Evolutionary conservation across 2,329 filamentous ascomycete species (phyloP).

Genomic region (Hypoxylon sp.): DNA sequence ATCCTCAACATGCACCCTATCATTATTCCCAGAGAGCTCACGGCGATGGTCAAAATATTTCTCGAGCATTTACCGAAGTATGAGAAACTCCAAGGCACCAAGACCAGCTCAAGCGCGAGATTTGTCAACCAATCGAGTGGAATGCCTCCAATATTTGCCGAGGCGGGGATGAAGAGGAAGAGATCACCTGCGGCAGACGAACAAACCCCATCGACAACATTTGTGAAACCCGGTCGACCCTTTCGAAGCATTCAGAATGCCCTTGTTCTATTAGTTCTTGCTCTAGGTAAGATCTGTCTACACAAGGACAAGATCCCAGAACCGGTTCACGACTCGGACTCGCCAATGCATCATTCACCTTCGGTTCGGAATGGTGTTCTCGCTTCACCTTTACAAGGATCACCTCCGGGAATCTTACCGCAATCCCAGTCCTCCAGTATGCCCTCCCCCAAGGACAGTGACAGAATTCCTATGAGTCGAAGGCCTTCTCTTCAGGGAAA

Average conservation of each 20-base stretch:
- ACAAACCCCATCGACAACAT: conserved; percentile 50
- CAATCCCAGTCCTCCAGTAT: conserved; percentile 66
- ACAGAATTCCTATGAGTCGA: conserved; percentile 62
- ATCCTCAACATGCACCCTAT: conserved; percentile 77
- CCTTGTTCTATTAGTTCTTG: conserved; percentile 84
- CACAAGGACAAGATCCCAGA: conserved; percentile 69
- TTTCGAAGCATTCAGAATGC: conserved; percentile 82
- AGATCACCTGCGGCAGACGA: conserved; percentile 62
- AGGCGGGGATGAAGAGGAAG: conserved; percentile 67
- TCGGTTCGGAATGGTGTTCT: conserved; percentile 66
- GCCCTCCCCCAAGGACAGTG: conserved; percentile 67
- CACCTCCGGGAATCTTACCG: conserved; percentile 63
- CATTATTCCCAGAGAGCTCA: conserved; percentile 67
- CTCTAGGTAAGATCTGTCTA: conserved; percentile 85
- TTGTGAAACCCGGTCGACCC: conserved; percentile 64
- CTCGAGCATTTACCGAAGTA: conserved; percentile 62
- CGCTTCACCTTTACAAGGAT: conserved; percentile 68
- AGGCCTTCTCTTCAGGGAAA: conserved; percentile 66
- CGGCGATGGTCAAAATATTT: conserved; percentile 68
- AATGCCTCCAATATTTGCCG: conserved; percentile 47
- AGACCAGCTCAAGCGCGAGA: conserved; percentile 47
- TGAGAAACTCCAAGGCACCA: conserved; percentile 46
- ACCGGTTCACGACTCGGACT: conserved; percentile 66
- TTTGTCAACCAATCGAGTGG: conserved; percentile 52
- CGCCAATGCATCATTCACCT: conserved; percentile 57